phyloP scores from a whole-genome alignment of 2,329 filamentous ascomycete species.

The Aspergillus sp. region DNA sequence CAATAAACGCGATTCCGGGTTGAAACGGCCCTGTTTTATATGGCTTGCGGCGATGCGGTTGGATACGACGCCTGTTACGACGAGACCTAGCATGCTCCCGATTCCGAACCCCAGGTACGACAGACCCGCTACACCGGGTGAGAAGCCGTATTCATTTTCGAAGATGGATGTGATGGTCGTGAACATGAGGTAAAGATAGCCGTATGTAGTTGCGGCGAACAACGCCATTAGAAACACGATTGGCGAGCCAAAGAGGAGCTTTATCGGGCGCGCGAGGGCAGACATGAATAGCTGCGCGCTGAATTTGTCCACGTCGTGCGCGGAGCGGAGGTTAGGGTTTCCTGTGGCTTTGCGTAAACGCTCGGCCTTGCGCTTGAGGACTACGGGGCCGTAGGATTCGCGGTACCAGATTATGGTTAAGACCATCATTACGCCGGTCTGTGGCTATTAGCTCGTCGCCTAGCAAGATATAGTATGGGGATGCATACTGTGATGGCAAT shows the following conservation, averaged over 20 bases:
- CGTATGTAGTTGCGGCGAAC: conserved; percentile 52
- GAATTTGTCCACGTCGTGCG: conserved; percentile 35
- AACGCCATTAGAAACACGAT: conserved; percentile 44
- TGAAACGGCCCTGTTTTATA: conserved; percentile 25
- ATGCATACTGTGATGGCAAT: conserved; percentile 35
- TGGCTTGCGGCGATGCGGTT: conserved; percentile 27
- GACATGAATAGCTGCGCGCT: conserved; percentile 40
- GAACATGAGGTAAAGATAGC: conserved; percentile 53
- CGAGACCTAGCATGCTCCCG: conserved; percentile 32
- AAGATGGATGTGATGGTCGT: conserved; percentile 52
- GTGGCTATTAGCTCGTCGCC: too few species aligned
- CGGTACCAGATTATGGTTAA: conserved; percentile 28
- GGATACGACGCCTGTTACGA: conserved; percentile 29
- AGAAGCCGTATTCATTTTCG: conserved; percentile 45
- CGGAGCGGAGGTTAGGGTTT: conserved; percentile 20
- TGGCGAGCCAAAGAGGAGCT: conserved; percentile 36
- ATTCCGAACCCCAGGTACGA: conserved; percentile 49
- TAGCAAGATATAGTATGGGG: too few species aligned
- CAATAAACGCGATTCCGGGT: conserved; percentile 47
- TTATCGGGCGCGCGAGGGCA: conserved; percentile 45
- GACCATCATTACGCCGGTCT: conserved; percentile 21
- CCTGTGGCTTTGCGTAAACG: conserved; percentile 27
- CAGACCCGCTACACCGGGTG: conserved; percentile 41
- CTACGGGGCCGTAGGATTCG: conserved; percentile 33
- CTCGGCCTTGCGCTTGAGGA: conserved; percentile 29